Percentiles rank a stretch among this genome's conserved stretches.
Evolutionary conservation across 441 rosid species (phyloP).

Genomic region (Francoa sonchifolia): DNA sequence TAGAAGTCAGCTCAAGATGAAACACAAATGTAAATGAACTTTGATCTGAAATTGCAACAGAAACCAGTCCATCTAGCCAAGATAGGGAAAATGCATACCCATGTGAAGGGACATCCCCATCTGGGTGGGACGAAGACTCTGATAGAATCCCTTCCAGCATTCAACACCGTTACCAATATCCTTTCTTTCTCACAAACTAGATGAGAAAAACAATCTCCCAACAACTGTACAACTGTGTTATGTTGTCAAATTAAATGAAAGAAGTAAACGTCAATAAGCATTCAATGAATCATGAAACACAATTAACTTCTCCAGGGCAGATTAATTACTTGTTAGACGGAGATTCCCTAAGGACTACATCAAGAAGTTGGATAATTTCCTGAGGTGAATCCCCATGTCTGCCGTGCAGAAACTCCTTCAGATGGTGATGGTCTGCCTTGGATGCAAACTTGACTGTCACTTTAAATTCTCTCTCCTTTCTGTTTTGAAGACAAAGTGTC

Average conservation of each 20-base stretch:
- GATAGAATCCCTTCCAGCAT: slow-evolving; percentile 12
- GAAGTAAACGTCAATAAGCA: background rate
- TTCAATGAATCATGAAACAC: background rate
- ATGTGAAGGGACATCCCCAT: slow-evolving; percentile 13
- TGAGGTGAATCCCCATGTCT: slow-evolving; percentile 13
- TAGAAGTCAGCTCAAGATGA: no score
- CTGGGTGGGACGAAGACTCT: slow-evolving; percentile 12
- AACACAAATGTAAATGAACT: no score
- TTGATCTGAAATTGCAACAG: no score
- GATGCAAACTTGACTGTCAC: slow-evolving; percentile 11
- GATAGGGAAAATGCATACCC: background rate
- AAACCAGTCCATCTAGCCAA: no score
- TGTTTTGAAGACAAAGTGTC: background rate
- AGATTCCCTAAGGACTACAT: slow-evolving; percentile 8
- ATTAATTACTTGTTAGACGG: slow-evolving; percentile 3
- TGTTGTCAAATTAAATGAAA: background rate
- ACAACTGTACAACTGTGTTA: background rate
- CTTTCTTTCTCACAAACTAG: background rate
- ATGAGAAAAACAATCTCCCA: slow-evolving; percentile 1
- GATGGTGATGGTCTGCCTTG: slow-evolving; percentile 6
- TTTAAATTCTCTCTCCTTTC: slow-evolving; percentile 2
- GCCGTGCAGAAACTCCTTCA: slow-evolving; percentile 7
- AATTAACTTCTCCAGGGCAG: background rate
- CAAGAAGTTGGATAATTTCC: slow-evolving; percentile 10
- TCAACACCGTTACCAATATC: slow-evolving; percentile 8